Conservation (phyloP, 805 yeast genomes). For the Candida peoriensis region DNA sequence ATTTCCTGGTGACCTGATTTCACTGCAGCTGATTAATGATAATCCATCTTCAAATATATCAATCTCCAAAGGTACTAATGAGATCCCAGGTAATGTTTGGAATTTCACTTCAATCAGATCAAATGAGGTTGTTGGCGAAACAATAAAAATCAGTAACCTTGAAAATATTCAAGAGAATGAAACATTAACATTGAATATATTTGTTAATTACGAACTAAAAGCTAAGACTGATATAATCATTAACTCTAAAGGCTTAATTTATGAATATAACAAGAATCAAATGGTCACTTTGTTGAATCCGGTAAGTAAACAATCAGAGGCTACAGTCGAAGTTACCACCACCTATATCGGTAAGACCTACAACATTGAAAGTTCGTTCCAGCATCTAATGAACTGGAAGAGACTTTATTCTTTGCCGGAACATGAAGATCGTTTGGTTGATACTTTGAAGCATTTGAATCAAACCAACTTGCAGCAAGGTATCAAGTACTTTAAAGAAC, state of each 20-base stretch:
- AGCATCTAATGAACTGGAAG: slow-evolving; percentile 50
- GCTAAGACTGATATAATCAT: slow-evolving; percentile 55
- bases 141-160: slow-evolving; percentile 58
- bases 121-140: slow-evolving; percentile 69
- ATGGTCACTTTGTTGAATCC: slow-evolving; percentile 38
- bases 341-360: slow-evolving; percentile 65
- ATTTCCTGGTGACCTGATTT: slow-evolving; percentile 25
- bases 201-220: slow-evolving; percentile 54
- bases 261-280: slow-evolving; percentile 43
- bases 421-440: slow-evolving; percentile 41
- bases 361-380: slow-evolving; percentile 53
- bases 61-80: slow-evolving; percentile 69
- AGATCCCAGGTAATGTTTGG: slow-evolving; percentile 49
- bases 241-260: slow-evolving; percentile 40
- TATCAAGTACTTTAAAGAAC: slow-evolving; percentile 56
- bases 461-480: slow-evolving; percentile 49
- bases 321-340: slow-evolving; percentile 46
- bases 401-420: slow-evolving; percentile 30
- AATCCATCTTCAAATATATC: slow-evolving; percentile 45
- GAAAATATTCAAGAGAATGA: slow-evolving; percentile 46
- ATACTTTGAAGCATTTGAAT: slow-evolving; percentile 43
- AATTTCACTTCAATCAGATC: slow-evolving; percentile 68
- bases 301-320: slow-evolving; percentile 36
- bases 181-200: slow-evolving; percentile 48
- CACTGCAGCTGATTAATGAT: slow-evolving; percentile 48